Conservation (phyloP, 2,329 filamentous ascomycete genomes). For the Fusarium metavorans region DNA sequence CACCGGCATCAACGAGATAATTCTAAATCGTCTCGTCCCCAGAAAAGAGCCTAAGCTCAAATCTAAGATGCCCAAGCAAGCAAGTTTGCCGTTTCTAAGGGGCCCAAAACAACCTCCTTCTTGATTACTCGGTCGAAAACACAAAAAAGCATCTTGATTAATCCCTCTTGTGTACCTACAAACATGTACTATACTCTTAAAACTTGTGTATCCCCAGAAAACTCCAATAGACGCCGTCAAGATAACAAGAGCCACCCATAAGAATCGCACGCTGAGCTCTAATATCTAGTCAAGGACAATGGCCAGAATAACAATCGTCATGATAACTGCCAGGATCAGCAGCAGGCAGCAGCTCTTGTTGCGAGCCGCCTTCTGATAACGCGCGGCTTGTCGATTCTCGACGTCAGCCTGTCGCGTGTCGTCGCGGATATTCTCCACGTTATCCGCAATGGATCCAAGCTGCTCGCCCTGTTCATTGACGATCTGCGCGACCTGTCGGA, state of each 20-base stretch:
- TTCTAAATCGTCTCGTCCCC: conserved; percentile 44
- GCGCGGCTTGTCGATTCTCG: conserved; percentile 85
- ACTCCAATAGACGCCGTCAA: conserved; percentile 42
- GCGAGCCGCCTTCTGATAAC: conserved; percentile 95
- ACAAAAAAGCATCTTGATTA: conserved; percentile 28
- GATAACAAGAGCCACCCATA: conserved; percentile 29
- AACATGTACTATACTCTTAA: conserved; percentile 36
- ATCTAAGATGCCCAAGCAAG: conserved; percentile 11
- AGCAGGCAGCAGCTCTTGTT: conserved; percentile 95
- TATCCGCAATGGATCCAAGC: conserved; percentile 87
- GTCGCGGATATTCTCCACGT: conserved; percentile 84
- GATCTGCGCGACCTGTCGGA: conserved; percentile 97
- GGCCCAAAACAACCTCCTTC: conserved; percentile 3
- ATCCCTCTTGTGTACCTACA: conserved; percentile 35
- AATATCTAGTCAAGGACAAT: conserved; percentile 76
- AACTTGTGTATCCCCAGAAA: conserved; percentile 40
- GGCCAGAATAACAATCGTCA: conserved; percentile 90
- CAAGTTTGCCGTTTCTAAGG: conserved; percentile 40
- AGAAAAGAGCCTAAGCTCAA: conserved; percentile 30
- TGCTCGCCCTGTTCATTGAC: conserved; percentile 93
- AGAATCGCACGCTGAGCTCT: conserved; percentile 26
- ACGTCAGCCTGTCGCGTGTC: conserved; percentile 87
- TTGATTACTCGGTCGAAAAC: neutral
- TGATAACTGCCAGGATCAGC: conserved; percentile 86
- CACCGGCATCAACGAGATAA: conserved; percentile 48